Evolutionary conservation across 176 grass and related monocot species (phyloP), one percentile per base, ranked within the genome.

Genomic region (Eragrostis curvula): DNA sequence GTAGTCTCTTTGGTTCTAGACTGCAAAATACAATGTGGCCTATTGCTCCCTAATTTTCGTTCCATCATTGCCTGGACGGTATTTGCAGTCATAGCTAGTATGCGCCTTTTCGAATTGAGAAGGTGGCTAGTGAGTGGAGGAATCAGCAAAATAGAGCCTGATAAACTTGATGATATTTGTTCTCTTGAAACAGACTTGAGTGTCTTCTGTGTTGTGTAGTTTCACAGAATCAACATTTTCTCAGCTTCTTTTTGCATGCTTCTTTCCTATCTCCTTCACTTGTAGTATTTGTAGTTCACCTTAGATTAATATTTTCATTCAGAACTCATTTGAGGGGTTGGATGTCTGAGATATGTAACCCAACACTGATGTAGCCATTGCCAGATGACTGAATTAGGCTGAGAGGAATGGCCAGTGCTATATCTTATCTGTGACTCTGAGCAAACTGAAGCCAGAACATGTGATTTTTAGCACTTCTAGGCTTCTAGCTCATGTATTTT

Each of bases 391-490:
- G 53, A 29, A 55, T 28, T 72, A 44, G 8, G 18, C 18, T 24
- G 36, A 30, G 12, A 52, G 1, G n/a, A 61, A 45, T 75, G 9
- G 13, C 10, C 10, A 9, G 11, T 52, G 18, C 45, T 80, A 63
- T 57, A 48, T 25, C 3, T 36, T 20, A 70, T 12, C 18, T 63
- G 52, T 43, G 44, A 51, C 18, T 63, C 52, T 43, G 44, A 51
- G 32, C 11, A 84, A 80, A 85, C 21, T 12, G 39, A 52, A 70
- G 27, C 39, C 62, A 32, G 11, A 21, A 36, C 44, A 17, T 76
- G n/a, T 68, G 66, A 47, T 61, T 75, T 85, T 81, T 85, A 23
- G 8, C 20, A 53, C 46, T 47, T 74, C 12, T 53, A 62, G 43
- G 46, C 46, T 47, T 74, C 12, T 53, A 62, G 43, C 75, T 27